These are phyloP conservation scores for Fragaria nilgerrensis DNA, from an alignment of 306 rosid genomes.

Conservation along the genomic window DNA sequence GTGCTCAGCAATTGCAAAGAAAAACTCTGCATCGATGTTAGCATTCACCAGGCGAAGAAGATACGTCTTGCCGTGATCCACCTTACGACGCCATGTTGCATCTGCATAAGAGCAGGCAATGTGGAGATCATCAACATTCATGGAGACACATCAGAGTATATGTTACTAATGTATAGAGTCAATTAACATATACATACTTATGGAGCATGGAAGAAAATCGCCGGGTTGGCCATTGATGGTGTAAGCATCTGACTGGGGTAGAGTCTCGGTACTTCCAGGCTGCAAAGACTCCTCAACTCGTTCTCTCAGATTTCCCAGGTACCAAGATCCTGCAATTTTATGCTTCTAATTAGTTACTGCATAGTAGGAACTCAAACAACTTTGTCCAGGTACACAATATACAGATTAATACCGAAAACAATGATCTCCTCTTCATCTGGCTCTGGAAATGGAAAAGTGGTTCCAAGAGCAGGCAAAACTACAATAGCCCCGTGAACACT, in stretches of 20 bases:
- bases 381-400: too few species aligned
- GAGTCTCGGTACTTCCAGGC: neutral
- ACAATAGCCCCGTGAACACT: constrained; percentile 23
- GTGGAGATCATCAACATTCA: neutral
- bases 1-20: neutral
- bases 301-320: neutral
- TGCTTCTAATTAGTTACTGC: neutral
- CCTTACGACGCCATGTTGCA: neutral
- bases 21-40: neutral
- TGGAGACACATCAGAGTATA: neutral
- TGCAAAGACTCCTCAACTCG: neutral
- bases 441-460: constrained; percentile 1
- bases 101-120: neutral
- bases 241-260: neutral
- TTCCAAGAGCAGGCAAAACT: neutral
- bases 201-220: neutral
- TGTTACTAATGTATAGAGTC: neutral
- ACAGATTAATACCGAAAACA: neutral
- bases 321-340: neutral
- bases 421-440: constrained; percentile 9
- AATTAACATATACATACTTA: neutral
- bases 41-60: neutral
- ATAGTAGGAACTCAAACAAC: neutral
- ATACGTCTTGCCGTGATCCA: neutral
- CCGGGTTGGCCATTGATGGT: neutral